These are phyloP conservation scores for Leishmania major DNA, from an alignment of 208 protist species.

Conservation along the genomic window DNA sequence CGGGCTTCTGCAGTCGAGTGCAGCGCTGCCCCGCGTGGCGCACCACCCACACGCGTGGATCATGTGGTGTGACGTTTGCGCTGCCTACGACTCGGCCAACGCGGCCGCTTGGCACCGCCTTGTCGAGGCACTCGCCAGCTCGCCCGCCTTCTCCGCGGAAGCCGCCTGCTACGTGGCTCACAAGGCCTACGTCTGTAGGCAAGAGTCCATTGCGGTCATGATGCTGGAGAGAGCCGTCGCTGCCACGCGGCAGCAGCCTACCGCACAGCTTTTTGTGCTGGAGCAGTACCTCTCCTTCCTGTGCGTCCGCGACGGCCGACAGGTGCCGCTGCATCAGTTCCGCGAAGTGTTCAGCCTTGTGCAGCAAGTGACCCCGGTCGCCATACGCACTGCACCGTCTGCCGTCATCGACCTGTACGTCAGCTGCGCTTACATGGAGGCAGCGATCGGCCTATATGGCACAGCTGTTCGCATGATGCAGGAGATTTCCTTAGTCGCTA, in stretches of 20 bases:
- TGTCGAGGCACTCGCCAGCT: conserved; percentile 31
- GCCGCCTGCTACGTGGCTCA: conserved; percentile 57
- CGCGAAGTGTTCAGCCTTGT: conserved; percentile 61
- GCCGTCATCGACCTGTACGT: conserved; percentile 57
- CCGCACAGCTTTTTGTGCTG: conserved; percentile 51
- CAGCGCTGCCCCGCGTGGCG: conserved; percentile 16
- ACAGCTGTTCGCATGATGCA: conserved; percentile 49
- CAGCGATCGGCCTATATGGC: conserved; percentile 53
- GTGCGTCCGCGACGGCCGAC: conserved; percentile 34
- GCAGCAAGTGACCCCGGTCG: conserved; percentile 39
- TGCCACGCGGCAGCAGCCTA: conserved; percentile 29
- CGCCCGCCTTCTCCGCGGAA: conserved; percentile 56
- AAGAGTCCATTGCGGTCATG: conserved; percentile 24
- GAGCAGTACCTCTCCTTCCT: conserved; percentile 75
- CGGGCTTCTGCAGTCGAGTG: conserved; percentile 28
- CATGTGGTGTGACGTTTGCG: conserved; percentile 31
- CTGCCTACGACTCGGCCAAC: conserved; percentile 18
- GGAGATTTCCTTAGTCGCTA: conserved; percentile 30
- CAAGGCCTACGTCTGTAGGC: conserved; percentile 34
- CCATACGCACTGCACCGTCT: conserved; percentile 34
- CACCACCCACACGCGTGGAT: conserved; percentile 32
- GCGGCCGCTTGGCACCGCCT: conserved; percentile 17
- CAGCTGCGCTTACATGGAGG: conserved; percentile 65
- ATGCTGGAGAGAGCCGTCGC: conserved; percentile 56
- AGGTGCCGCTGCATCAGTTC: conserved; percentile 56